Percentiles rank a stretch among this genome's conserved stretches.
phyloP scores from a whole-genome alignment of 2,329 filamentous ascomycete species.

The Lasiodiplodia gonubiensis region DNA sequence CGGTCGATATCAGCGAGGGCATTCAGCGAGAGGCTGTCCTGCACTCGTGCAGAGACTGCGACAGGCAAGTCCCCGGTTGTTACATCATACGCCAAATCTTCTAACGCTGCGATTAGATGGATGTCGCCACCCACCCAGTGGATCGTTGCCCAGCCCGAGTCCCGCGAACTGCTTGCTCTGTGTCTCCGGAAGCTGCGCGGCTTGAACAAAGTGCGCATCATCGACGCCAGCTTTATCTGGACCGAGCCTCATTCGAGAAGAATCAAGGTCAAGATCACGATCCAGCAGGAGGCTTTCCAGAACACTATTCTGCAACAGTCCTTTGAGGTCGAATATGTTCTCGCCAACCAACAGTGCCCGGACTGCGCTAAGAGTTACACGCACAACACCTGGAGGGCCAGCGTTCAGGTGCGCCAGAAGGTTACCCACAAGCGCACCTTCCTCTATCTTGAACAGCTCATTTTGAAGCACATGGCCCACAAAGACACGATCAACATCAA shows the following conservation, averaged over 20 bases:
- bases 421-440: constrained; percentile 93
- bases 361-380: constrained; percentile 97
- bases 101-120: constrained; percentile 58
- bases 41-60: constrained; percentile 92
- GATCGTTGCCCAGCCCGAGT: constrained; percentile 84
- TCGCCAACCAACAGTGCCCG: constrained; percentile 90
- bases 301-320: constrained; percentile 83
- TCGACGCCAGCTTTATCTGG: constrained; percentile 97
- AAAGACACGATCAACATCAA: constrained; percentile 97
- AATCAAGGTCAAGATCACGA: constrained; percentile 92
- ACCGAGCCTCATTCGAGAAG: constrained; percentile 94
- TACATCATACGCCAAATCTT: constrained; percentile 23
- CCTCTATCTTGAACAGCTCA: constrained; percentile 86
- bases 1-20: constrained; percentile 88
- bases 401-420: constrained; percentile 95
- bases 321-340: constrained; percentile 92
- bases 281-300: constrained; percentile 74
- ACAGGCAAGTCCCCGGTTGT: constrained; percentile 50
- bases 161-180: constrained; percentile 87
- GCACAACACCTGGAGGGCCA: constrained; percentile 91
- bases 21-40: constrained; percentile 90
- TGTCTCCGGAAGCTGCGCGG: constrained; percentile 89
- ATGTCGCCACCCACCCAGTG: constrained; percentile 84
- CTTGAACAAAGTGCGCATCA: constrained; percentile 87
- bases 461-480: constrained; percentile 91